Base-by-base conservation (phyloP, 495 filamentous ascomycete genomes). In the Daldinia childiae region DNA sequence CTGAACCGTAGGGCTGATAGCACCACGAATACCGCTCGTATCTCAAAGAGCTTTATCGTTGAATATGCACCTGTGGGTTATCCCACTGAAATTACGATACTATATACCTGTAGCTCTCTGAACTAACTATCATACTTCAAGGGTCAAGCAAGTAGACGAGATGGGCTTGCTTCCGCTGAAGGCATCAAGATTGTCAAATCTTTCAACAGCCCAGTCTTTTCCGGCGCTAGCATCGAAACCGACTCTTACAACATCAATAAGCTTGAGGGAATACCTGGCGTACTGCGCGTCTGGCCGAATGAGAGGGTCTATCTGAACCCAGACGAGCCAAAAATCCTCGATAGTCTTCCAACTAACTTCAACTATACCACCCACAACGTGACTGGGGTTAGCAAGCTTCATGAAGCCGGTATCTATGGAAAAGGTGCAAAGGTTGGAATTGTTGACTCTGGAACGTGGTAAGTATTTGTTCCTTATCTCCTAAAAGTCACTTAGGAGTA, bases 111-210 rank as follows among this genome's bases (percentile, higher is more conserved):
- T 3, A 34, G 32, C 0, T 34, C 32, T 34, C 3, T 3, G 8
- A 48, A 48, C 43, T 41, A 41, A 48, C 43, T 4, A 3, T 66
- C 51, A n/a, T 9, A 34, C 30, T 6, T 54, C 6, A 19, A 63
- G 59, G 66, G 66, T 15, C 51, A 63, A 69, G 59, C 52, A 29
- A 45, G 62, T 19, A 57, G 59, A 48, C 58, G 59, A 26, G 66
- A 63, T 69, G 59, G 66, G 6, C 52, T 69, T 27, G 51, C 52
- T 1, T 26, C 66, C 9, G 52, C 58, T n/a, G 51, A 69, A 30
- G 72, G 69, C 55, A 39, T 71, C n/a, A 64, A 34, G 24, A 68
- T 76, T 45, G 41, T 76, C n/a, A 73, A 73, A 36, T 58, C 50
- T 21, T 76, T 76, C 48, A 48, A 67, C 2, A 70, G 61, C 43